Conservation (phyloP, 2,329 filamentous ascomycete genomes). For the Macroventuria anomochaeta region DNA sequence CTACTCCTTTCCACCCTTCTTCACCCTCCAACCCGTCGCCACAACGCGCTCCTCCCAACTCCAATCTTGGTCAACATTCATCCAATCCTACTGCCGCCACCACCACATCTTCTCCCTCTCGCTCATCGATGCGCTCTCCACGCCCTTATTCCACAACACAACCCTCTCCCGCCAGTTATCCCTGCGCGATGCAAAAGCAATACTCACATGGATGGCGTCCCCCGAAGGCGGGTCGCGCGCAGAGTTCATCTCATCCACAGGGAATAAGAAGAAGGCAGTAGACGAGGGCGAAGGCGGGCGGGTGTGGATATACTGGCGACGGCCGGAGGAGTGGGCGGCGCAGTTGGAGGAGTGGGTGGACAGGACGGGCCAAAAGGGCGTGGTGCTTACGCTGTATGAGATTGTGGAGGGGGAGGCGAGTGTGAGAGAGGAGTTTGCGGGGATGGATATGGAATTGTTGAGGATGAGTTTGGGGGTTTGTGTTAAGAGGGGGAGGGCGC, state of each 20-base stretch:
- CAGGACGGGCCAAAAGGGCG: slow-evolving; percentile 84
- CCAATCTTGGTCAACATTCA: slow-evolving; percentile 82
- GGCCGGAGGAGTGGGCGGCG: slow-evolving; percentile 88
- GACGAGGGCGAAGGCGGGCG: slow-evolving; percentile 42
- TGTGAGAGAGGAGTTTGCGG: slow-evolving; percentile 73
- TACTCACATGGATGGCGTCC: slow-evolving; percentile 64
- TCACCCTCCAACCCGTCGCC: slow-evolving; percentile 78
- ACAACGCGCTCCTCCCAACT: slow-evolving; percentile 77
- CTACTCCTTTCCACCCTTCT: slow-evolving; percentile 84
- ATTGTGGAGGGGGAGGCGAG: slow-evolving; percentile 86
- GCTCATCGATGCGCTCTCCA: slow-evolving; percentile 62
- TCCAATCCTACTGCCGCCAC: slow-evolving; percentile 83
- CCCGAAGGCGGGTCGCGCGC: slow-evolving; percentile 61
- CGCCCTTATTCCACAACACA: slow-evolving; percentile 63
- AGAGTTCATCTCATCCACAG: slow-evolving; percentile 64
- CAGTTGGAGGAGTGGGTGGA: slow-evolving; percentile 81
- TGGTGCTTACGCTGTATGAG: slow-evolving; percentile 92
- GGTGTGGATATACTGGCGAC: slow-evolving; percentile 82
- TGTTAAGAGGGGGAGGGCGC: slow-evolving; percentile 88
- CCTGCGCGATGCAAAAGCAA: slow-evolving; percentile 59
- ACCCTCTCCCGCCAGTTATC: slow-evolving; percentile 54
- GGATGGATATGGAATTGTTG: slow-evolving; percentile 84
- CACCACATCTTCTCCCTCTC: slow-evolving; percentile 78
- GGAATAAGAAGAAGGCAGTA: slow-evolving; percentile 27
- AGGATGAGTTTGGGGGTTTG: slow-evolving; percentile 79